Evolutionary conservation across 441 rosid species (phyloP), one percentile per base, ranked within the genome.

Genomic region (Metrosideros polymorpha): DNA sequence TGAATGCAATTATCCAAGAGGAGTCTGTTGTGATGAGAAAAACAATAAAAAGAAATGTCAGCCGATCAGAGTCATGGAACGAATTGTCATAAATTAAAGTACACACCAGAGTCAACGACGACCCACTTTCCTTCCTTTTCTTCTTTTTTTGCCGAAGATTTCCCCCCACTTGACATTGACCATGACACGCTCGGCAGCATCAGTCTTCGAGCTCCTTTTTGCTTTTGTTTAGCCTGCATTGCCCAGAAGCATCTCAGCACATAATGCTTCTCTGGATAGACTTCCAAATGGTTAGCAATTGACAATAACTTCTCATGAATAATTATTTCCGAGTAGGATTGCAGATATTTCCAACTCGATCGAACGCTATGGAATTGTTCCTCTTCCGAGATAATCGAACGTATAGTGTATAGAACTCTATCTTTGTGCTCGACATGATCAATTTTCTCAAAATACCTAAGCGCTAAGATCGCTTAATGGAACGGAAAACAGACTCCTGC

Each of bases 111-210:
- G 89, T 95, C 98, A 5, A 97, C 84, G 5, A 97, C 94, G 61
- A 97, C 91, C 99, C 99, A 97, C 87, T 96, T 96, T 83, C 96
- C 98, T 30, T 92, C 92, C 84, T 94, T 93, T 85, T 90, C 92
- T 13, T 99, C 99, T 90, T 95, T 92, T 19, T 66, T 66, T 42
- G 47, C 79, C 27, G 14, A 66, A 35, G 47, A 66, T 35, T 66
- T 66, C 19, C 47, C 47, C 77, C 79, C 79, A 10, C 15, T 19
- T 10, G 79, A 66, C 25, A 6, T 35, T 35, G 77, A 66, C 77
- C 77, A 66, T 35, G 77, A 66, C 45, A 97, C 94, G 51, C 93
- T 92, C 7, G 98, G 99, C 45, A 96, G 90, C 84, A 88, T 88
- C 83, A 94, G 63, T 66, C 95, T 90, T 85, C 84, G 88, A 15